A percentile compares a stretch with the other conserved stretches of the same genome.
Evolutionary conservation across 2,329 filamentous ascomycete genomes (phyloP).

Genomic region (Coniochaeta sp.): DNA sequence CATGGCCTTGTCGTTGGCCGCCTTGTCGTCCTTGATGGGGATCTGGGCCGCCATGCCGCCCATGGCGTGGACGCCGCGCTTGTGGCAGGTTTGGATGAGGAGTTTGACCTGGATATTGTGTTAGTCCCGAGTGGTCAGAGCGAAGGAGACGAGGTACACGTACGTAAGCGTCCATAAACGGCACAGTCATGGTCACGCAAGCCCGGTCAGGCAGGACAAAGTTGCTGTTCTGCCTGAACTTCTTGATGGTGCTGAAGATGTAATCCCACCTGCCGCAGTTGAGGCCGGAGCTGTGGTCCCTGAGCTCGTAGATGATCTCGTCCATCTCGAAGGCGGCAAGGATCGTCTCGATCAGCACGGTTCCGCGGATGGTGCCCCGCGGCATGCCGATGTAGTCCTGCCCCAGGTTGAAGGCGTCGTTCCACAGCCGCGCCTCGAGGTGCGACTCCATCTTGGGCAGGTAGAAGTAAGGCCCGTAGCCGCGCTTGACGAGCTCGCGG

Average conservation of each 20-base stretch:
- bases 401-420: constrained; percentile 91
- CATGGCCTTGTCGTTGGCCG: constrained; percentile 92
- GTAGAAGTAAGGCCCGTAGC: constrained; percentile 93
- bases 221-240: constrained; percentile 89
- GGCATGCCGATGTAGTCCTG: constrained; percentile 90
- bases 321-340: constrained; percentile 99
- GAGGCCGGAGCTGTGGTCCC: constrained; percentile 90
- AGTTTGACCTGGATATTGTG: constrained; percentile 58
- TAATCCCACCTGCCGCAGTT: constrained; percentile 99
- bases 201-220: constrained; percentile 92
- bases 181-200: constrained; percentile 92
- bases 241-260: constrained; percentile 99
- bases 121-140: constrained; percentile 3
- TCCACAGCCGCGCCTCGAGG: constrained; percentile 95
- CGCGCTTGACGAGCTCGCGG: constrained; percentile 74
- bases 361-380: constrained; percentile 87
- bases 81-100: constrained; percentile 96
- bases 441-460: constrained; percentile 98
- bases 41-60: constrained; percentile 98
- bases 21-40: constrained; percentile 90
- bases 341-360: constrained; percentile 96
- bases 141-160: constrained; percentile 7
- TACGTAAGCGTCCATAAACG: constrained; percentile 94
- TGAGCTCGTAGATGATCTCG: constrained; percentile 98
- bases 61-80: constrained; percentile 96